Percentiles rank a stretch among this genome's conserved stretches.
These are phyloP conservation scores for Paecilomyces sp. DNA, from an alignment of 2,329 filamentous ascomycete species.

Conservation along the genomic window DNA sequence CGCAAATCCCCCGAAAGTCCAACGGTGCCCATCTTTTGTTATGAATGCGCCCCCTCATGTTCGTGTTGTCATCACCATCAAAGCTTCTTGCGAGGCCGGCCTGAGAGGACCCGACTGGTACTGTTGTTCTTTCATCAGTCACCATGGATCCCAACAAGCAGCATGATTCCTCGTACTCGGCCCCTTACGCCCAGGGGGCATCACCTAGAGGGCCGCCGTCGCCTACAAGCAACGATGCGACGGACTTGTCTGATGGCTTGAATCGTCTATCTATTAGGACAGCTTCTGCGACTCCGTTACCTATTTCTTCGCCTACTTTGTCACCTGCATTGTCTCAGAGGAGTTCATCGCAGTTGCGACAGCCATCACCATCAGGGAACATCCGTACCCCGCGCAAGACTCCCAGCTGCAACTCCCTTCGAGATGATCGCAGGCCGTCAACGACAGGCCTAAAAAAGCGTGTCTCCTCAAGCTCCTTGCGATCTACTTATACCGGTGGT, in stretches of 20 bases:
- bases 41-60: background rate
- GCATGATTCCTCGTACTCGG: background rate
- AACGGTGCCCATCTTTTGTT: background rate
- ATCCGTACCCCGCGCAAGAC: conserved; percentile 19
- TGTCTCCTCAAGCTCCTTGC: conserved; percentile 29
- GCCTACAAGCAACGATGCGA: conserved; percentile 10
- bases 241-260: conserved; percentile 16
- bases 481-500: conserved; percentile 22
- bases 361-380: conserved; percentile 10
- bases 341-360: conserved; percentile 4
- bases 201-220: background rate
- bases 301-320: conserved; percentile 17
- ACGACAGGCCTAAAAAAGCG: conserved; percentile 31
- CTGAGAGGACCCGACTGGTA: background rate
- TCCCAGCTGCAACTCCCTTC: conserved; percentile 27
- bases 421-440: conserved; percentile 30
- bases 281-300: conserved; percentile 15
- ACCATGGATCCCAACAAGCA: background rate
- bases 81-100: background rate
- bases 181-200: background rate
- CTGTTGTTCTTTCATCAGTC: background rate
- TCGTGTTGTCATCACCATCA: background rate
- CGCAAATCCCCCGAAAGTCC: background rate
- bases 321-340: conserved; percentile 7
- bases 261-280: conserved; percentile 20